A percentile compares a stretch with the other conserved stretches of the same genome.
These are phyloP conservation scores for Irpex sp. DNA, from an alignment of 1,284 basidiomycete species.

Conservation along the genomic window DNA sequence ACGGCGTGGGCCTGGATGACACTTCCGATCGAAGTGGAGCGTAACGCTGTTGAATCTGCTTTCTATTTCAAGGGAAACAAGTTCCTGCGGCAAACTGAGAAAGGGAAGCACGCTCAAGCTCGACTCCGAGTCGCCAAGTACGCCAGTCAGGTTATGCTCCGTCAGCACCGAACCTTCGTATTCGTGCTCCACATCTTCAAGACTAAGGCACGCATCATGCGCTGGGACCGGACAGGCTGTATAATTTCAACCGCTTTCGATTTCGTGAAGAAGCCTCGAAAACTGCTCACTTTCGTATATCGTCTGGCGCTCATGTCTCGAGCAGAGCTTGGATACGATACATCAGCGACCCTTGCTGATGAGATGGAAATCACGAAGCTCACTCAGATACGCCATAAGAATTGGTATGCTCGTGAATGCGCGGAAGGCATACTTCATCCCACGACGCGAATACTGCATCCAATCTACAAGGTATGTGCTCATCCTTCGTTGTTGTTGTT, in stretches of 20 bases:
- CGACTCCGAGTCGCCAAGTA: constrained; percentile 12
- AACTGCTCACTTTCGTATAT: constrained; percentile 18
- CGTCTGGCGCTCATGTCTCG: constrained; percentile 10
- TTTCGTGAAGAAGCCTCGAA: neutral
- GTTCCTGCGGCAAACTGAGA: neutral
- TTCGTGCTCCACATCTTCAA: constrained; percentile 16
- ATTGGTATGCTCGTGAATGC: neutral
- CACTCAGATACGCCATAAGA: neutral
- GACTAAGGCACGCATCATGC: constrained; percentile 6
- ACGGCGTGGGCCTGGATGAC: constrained; percentile 4
- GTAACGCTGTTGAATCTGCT: neutral
- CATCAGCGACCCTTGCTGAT: neutral
- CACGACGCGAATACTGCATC: neutral
- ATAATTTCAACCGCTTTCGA: constrained; percentile 15
- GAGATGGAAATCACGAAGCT: neutral
- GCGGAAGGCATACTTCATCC: neutral
- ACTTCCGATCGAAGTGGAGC: neutral
- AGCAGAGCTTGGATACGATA: neutral
- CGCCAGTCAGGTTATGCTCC: constrained; percentile 8
- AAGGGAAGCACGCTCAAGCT: neutral
- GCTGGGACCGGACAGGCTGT: constrained; percentile 18
- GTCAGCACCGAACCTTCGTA: constrained; percentile 17
- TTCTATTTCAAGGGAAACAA: neutral
- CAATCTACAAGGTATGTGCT: neutral
- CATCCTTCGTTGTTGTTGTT: neutral